Evolutionary conservation across 805 yeast genomes (phyloP).

Genomic region (Sungouiella blattae): DNA sequence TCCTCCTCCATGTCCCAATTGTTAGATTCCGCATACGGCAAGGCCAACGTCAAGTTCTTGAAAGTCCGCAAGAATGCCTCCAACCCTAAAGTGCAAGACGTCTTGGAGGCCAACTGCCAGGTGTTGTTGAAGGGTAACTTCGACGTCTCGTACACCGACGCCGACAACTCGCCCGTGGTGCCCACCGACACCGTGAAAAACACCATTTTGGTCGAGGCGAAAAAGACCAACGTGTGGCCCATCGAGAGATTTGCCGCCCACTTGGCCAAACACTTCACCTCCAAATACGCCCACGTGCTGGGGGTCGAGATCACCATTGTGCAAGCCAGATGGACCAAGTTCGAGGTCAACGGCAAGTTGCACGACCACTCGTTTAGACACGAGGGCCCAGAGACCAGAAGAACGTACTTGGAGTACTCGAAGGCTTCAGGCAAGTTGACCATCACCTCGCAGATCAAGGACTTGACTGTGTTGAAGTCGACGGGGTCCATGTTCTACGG

Average conservation of each 20-base stretch:
- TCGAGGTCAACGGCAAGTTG: conserved; percentile 64
- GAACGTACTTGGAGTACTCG: conserved; percentile 50
- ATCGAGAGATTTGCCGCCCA: conserved; percentile 87
- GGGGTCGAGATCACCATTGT: conserved; percentile 64
- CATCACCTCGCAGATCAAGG: conserved; percentile 69
- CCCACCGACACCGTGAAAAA: conserved; percentile 95
- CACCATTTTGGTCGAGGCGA: conserved; percentile 81
- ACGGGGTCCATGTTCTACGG: conserved; percentile 94
- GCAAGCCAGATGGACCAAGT: conserved; percentile 80
- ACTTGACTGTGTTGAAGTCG: conserved; percentile 79
- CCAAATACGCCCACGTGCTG: conserved; percentile 72
- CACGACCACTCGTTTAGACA: conserved; percentile 84
- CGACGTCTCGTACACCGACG: conserved; percentile 78
- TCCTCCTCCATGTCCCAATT: conserved; percentile 10
- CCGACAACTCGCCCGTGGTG: conserved; percentile 84
- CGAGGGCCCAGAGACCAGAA: conserved; percentile 79
- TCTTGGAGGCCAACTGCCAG: conserved; percentile 80
- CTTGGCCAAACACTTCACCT: conserved; percentile 75
- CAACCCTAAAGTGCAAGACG: conserved; percentile 72
- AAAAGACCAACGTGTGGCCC: conserved; percentile 82
- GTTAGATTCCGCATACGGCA: conserved; percentile 70
- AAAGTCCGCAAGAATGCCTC: conserved; percentile 78
- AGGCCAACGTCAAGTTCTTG: conserved; percentile 87
- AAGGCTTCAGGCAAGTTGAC: conserved; percentile 49
- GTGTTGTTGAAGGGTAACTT: conserved; percentile 75